Base-by-base conservation (phyloP, 2,329 filamentous ascomycete genomes). In the Paecilomyces fulvus region DNA sequence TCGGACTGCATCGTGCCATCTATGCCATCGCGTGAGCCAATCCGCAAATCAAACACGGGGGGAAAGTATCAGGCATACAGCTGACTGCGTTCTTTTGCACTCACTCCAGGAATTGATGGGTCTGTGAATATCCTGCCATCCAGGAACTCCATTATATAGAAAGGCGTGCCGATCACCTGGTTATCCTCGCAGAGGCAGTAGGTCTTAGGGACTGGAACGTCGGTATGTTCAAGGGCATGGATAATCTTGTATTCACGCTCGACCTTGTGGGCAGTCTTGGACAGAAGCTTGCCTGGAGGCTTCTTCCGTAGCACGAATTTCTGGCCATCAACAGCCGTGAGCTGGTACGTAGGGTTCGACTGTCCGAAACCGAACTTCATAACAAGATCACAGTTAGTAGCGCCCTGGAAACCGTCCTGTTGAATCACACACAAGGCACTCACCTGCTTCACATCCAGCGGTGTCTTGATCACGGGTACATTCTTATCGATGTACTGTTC, bases 101-200 rank as follows among this genome's bases (percentile, higher is more conserved):
- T 80, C 11, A 90, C 83, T 11, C 79, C 87, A 1, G 90, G 92
- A 69, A 97, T 86, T 30, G 86, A 79, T 49, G 91, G 87, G 73
- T 97, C 90, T 67, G 92, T 89, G 68, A 97, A 90, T 75, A 96
- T 95, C 67, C 94, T 86, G 20, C 94, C 94, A 68, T 95, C 88
- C 59, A 97, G 80, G 71, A 94, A 97, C 71, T 90, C 86, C 94
- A 99, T 97, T 68, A 97, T 86, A 76, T 99, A 97, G 73, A 97
- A 99, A 5, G 91, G 83, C 7, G 92, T 97, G 56, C 92, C 94
- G 60, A 97, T 80, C 37, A 97, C 80, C 56, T 74, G 76, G 46
- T 80, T 77, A 74, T 97, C 92, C 72, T 95, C 88, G 75, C 94
- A 99, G 17, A 97, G 82, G 66, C 86, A 88, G 71, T 90, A 87